A percentile compares a stretch with the other conserved stretches of the same genome.
Evolutionary conservation across 2,329 filamentous ascomycete species (phyloP).

Genomic region (Magnaporthiopsis incrustans): DNA sequence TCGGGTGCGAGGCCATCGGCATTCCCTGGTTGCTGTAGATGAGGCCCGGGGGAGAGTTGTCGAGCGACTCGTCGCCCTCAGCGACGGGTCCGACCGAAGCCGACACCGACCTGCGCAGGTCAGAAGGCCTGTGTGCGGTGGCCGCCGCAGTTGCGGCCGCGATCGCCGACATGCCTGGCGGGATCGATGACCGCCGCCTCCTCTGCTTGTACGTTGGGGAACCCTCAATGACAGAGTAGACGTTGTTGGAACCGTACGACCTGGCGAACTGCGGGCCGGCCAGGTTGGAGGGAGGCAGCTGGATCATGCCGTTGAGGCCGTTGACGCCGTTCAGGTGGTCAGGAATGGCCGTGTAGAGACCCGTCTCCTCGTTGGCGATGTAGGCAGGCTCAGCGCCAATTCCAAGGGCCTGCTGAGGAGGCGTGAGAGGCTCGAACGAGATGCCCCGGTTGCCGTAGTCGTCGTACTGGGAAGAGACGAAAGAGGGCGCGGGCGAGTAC

Average conservation of each 20-base stretch:
- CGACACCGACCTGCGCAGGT: slow-evolving; percentile 85
- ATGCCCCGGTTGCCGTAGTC: slow-evolving; percentile 95
- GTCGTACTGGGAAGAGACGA: slow-evolving; percentile 97
- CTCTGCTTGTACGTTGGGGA: slow-evolving; percentile 99
- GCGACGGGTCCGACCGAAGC: slow-evolving; percentile 74
- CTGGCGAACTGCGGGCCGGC: slow-evolving; percentile 72
- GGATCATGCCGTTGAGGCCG: slow-evolving; percentile 80
- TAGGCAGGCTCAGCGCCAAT: slow-evolving; percentile 87
- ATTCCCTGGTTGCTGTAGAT: slow-evolving; percentile 64
- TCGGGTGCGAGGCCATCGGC: slow-evolving; percentile 55
- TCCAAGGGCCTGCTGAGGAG: slow-evolving; percentile 79
- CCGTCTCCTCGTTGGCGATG: slow-evolving; percentile 96
- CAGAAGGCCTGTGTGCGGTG: slow-evolving; percentile 64
- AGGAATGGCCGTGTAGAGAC: slow-evolving; percentile 88
- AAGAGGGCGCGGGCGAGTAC: slow-evolving; percentile 95
- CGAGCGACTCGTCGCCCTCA: slow-evolving; percentile 69
- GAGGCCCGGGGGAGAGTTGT: slow-evolving; percentile 71
- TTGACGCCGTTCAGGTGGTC: slow-evolving; percentile 69
- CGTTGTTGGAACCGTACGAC: slow-evolving; percentile 64
- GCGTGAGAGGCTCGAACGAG: slow-evolving; percentile 94
- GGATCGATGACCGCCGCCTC: slow-evolving; percentile 85
- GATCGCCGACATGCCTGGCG: slow-evolving; percentile 64
- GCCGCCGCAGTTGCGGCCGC: slow-evolving; percentile 52
- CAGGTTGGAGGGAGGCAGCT: slow-evolving; percentile 79
- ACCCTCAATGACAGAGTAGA: slow-evolving; percentile 94